A percentile compares a stretch with the other conserved stretches of the same genome.
Conservation (phyloP, 1,139 yeast species). For the Candida sanyaensis region DNA sequence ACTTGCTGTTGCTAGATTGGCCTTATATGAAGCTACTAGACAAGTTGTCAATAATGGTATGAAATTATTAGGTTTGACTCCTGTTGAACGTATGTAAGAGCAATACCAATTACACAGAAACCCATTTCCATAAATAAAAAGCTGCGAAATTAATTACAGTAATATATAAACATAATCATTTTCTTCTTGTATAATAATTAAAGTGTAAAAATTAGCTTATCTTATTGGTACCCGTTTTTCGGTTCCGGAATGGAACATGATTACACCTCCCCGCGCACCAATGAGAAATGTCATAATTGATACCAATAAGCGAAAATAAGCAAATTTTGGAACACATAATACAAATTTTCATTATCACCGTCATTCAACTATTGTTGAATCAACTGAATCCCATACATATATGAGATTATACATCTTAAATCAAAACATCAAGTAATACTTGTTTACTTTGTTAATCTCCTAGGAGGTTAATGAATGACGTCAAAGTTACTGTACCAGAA, state of each 20-base stretch:
- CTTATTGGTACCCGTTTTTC: not conserved
- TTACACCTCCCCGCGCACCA: not conserved
- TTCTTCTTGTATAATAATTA: too few relatives aligned
- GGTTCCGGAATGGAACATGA: not conserved
- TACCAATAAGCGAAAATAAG: not conserved
- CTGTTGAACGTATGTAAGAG: conserved; percentile 92
- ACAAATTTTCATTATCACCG: too few relatives aligned
- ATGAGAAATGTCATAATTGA: not conserved
- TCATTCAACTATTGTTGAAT: too few relatives aligned
- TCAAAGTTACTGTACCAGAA: too few relatives aligned
- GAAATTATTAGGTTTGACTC: conserved; percentile 88
- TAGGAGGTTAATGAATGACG: too few relatives aligned
- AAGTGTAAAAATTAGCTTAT: not conserved
- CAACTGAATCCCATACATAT: too few relatives aligned
- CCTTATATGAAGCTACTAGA: conserved; percentile 87
- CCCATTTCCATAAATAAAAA: not conserved
- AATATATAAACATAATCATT: too few relatives aligned
- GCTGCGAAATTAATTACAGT: too few relatives aligned
- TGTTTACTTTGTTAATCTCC: too few relatives aligned
- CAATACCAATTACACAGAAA: not conserved
- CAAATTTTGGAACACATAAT: too few relatives aligned
- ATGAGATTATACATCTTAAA: too few relatives aligned
- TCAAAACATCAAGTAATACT: too few relatives aligned
- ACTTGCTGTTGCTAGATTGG: conserved; percentile 88
- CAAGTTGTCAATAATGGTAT: conserved; percentile 91